These are phyloP conservation scores for Aspergillus tamarii DNA, from an alignment of 2,329 filamentous ascomycete species.

Conservation along the genomic window DNA sequence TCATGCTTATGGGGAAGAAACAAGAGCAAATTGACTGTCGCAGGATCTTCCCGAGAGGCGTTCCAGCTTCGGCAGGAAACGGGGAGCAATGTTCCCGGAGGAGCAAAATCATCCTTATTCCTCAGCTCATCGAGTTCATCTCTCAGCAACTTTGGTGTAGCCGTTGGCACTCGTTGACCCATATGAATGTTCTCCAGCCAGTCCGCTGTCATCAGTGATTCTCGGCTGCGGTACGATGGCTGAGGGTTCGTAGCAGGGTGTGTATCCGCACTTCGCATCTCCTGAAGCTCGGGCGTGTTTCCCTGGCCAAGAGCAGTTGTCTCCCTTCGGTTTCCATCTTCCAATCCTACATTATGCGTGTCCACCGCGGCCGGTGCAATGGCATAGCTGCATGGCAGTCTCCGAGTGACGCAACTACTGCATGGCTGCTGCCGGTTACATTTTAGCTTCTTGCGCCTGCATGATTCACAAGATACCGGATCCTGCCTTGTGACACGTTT, in stretches of 20 bases:
- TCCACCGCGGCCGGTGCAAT: background rate
- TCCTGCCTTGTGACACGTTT: constrained; percentile 35
- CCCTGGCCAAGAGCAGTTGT: too few relatives aligned
- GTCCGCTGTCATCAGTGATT: constrained; percentile 30
- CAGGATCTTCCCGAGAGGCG: constrained; percentile 26
- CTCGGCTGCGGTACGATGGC: constrained; percentile 16
- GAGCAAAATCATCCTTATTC: background rate
- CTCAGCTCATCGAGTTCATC: constrained; percentile 19
- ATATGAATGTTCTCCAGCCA: constrained; percentile 34
- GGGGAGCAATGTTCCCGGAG: background rate
- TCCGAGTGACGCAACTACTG: constrained; percentile 47
- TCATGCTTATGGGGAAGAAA: constrained; percentile 36
- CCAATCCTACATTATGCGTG: background rate
- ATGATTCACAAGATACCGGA: constrained; percentile 45
- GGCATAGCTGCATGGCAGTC: constrained; percentile 32
- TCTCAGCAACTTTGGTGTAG: constrained; percentile 23
- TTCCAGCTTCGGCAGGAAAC: constrained; percentile 4
- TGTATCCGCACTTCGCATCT: background rate
- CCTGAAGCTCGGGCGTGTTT: background rate
- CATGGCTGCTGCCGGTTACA: constrained; percentile 58
- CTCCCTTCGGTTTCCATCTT: background rate
- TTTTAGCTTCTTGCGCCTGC: constrained; percentile 53
- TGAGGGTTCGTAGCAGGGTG: background rate
- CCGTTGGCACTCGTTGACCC: constrained; percentile 31
- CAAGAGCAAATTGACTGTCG: constrained; percentile 21